Conservation (phyloP, 352 stramenopile species). For the Phytophthora niederhauseri region DNA sequence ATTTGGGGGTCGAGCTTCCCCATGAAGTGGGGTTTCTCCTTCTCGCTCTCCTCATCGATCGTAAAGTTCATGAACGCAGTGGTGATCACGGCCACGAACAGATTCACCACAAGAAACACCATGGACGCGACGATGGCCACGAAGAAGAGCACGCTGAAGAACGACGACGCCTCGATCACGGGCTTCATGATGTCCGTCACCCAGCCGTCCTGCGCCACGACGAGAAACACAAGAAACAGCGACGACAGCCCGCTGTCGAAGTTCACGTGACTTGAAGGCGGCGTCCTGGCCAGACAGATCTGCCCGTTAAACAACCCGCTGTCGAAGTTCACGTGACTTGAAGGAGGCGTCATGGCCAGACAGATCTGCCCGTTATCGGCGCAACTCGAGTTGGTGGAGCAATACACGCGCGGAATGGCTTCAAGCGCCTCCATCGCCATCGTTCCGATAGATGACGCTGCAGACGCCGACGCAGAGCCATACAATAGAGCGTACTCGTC, state of each 20-base stretch:
- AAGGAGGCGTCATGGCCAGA: constrained; percentile 35
- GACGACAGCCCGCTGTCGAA: constrained; percentile 75
- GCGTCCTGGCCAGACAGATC: constrained; percentile 37
- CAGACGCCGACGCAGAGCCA: constrained; percentile 12
- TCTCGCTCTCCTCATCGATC: constrained; percentile 50
- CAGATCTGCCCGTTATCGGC: constrained; percentile 44
- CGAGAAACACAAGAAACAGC: constrained; percentile 80
- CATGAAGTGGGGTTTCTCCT: constrained; percentile 47
- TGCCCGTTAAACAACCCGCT: constrained; percentile 54
- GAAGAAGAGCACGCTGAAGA: constrained; percentile 68
- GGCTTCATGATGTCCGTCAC: constrained; percentile 82
- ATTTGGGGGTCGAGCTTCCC: constrained; percentile 60
- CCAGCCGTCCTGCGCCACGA: constrained; percentile 82
- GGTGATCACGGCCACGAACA: constrained; percentile 86
- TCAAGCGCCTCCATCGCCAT: constrained; percentile 33
- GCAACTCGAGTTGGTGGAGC: constrained; percentile 52
- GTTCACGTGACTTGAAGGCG: constrained; percentile 62
- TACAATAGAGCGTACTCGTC: constrained; percentile 1
- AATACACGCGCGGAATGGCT: constrained; percentile 60
- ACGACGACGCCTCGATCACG: constrained; percentile 65
- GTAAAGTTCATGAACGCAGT: constrained; percentile 87
- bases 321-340: constrained; percentile 74
- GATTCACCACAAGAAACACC: constrained; percentile 84
- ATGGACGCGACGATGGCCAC: constrained; percentile 73
- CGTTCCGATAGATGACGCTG: constrained; percentile 14